A percentile compares a stretch with the other conserved stretches of the same genome.
phyloP scores from a whole-genome alignment of 179 eudicot genomes.

The Drosera spatulata region DNA sequence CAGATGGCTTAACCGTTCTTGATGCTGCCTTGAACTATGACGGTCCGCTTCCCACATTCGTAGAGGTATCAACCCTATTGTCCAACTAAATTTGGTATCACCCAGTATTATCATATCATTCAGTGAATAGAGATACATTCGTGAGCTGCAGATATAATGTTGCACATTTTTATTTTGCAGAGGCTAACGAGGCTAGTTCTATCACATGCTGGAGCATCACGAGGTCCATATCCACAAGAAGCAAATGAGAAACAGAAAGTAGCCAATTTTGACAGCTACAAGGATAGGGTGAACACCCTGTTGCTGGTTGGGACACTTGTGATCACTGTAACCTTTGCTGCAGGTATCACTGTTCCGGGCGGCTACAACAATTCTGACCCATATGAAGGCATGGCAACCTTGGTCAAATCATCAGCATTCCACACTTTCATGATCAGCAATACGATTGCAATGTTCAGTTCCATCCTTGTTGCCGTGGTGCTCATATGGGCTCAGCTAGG shows the following conservation, averaged over 20 bases:
- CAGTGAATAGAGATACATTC: not conserved
- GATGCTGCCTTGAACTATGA: slow-evolving; percentile 16
- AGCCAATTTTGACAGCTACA: not conserved
- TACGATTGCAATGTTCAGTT: slow-evolving; percentile 19
- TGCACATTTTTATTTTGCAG: slow-evolving; percentile 11
- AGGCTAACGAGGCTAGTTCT: slow-evolving; percentile 6
- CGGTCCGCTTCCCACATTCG: slow-evolving; percentile 9
- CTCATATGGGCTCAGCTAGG: slow-evolving; percentile 33
- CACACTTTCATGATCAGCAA: slow-evolving; percentile 16
- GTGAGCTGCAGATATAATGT: not conserved
- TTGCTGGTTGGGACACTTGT: slow-evolving; percentile 20
- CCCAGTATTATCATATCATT: not conserved
- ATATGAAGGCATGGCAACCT: slow-evolving; percentile 14
- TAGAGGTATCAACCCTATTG: slow-evolving; percentile 14
- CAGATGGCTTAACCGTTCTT: slow-evolving; percentile 18
- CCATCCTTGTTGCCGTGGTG: slow-evolving; percentile 12
- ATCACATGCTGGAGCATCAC: slow-evolving; percentile 19
- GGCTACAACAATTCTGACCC: slow-evolving; percentile 18
- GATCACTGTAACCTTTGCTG: slow-evolving; percentile 25
- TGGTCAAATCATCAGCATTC: slow-evolving; percentile 13
- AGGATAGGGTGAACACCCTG: not conserved
- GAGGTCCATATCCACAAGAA: slow-evolving; percentile 3
- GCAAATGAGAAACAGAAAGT: not conserved
- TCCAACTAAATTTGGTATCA: not conserved
- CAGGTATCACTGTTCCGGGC: slow-evolving; percentile 33